Base-by-base conservation (phyloP, 2,329 filamentous ascomycete genomes). In the Phialocephala subalpina region DNA sequence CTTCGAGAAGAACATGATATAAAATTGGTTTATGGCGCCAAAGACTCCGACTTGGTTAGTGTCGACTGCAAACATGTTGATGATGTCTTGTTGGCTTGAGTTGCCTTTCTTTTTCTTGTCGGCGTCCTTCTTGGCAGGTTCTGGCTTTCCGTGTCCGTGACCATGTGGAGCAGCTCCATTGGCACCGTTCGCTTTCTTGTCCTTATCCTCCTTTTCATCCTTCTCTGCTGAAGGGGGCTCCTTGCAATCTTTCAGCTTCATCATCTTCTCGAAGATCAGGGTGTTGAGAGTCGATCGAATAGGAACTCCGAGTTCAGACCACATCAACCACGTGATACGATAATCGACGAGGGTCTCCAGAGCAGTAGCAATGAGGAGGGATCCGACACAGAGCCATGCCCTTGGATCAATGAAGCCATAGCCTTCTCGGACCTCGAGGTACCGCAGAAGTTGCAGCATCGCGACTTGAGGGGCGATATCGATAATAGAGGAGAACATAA, bases 11-110 rank as follows among this genome's bases (percentile, higher is more conserved):
- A 87, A 87, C 40, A 84, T 84, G 8, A 87, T 80, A 70, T 93
- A 87, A 53, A 89, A 79, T 73, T 87, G 87, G 69, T 90, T 88
- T 73, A 83, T 90, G 5, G 85, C 80, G 14, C 82, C 81, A 73
- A 92, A 92, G 60, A 91, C 86, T 0, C 89, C 82, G 42, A 94
- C 83, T 40, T 90, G 86, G 67, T 87, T 86, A 7, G 86, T 82
- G 75, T 94, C 92, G 18, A 94, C 88, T 16, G 90, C 90, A 45
- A 93, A 87, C 55, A 93, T 82, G 74, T 94, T 94, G 64, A 94
- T 88, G 14, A 90, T 90, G 66, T 86, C 88, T 78, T 94, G 92
- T 67, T 86, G 84, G 77, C 89, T 84, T 72, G 87, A 81, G 22
- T 84, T 82, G 2, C 82, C 81, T 1, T 80, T 80, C 1, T 80